Evolutionary conservation across 78 protist species (phyloP).

Genomic region (Trichosphaerium sp.): DNA sequence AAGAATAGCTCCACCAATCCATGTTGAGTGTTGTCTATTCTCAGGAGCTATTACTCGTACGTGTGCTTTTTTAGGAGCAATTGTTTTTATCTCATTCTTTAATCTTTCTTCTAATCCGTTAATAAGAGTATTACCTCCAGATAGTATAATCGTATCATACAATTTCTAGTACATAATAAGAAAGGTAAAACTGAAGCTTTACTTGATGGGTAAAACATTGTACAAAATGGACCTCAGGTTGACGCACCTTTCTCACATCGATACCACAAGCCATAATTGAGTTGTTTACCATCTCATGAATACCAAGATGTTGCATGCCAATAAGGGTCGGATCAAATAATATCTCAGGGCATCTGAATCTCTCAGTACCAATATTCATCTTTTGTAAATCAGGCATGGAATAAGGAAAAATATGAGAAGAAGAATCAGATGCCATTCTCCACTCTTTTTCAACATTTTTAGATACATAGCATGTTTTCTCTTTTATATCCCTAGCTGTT

Average conservation of each 20-base stretch:
- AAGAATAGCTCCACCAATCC: no score
- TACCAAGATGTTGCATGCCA: slow-evolving; percentile 65
- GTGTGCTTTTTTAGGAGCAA: no score
- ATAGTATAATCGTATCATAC: no score
- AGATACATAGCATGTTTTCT: slow-evolving; percentile 51
- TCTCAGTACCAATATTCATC: slow-evolving; percentile 44
- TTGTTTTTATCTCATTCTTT: no score
- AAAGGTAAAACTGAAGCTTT: no score
- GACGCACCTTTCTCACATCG: slow-evolving; percentile 35
- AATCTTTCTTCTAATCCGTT: no score
- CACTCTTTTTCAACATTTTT: slow-evolving; percentile 62
- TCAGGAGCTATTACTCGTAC: no score
- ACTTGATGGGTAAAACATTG: no score
- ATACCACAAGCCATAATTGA: slow-evolving; percentile 37
- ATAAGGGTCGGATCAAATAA: slow-evolving; percentile 72
- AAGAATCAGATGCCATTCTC: slow-evolving; percentile 1
- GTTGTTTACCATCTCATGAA: slow-evolving; percentile 35
- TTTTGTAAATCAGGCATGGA: slow-evolving; percentile 10
- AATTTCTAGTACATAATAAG: no score
- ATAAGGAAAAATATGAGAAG: not conserved
- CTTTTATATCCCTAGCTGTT: slow-evolving; percentile 65
- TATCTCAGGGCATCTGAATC: slow-evolving; percentile 78
- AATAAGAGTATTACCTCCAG: no score
- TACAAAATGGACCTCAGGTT: no score
- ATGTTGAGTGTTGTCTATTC: no score